Percentiles rank a stretch among this genome's conserved stretches.
These are phyloP conservation scores for Chytriomyces sp. DNA, from an alignment of 192 early-diverging fungal genomes.

Conservation along the genomic window DNA sequence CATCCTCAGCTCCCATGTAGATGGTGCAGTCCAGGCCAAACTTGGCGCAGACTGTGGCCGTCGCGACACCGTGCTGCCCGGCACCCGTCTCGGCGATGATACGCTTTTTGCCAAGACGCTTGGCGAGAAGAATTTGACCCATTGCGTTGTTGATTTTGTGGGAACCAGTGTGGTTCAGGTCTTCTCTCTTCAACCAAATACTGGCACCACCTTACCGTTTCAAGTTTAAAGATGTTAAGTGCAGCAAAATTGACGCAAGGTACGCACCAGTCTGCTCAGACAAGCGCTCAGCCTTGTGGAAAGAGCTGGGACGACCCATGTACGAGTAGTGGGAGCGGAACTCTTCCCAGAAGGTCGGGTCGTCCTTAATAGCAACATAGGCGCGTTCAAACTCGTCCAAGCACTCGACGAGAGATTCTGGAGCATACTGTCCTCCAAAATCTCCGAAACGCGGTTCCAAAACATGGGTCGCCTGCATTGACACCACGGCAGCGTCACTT, in stretches of 20 bases:
- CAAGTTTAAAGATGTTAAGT: not conserved
- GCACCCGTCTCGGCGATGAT: constrained; percentile 99
- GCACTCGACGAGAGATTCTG: constrained; percentile 96
- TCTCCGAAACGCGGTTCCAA: constrained; percentile 85
- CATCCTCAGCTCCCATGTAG: constrained; percentile 98
- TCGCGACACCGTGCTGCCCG: constrained; percentile 97
- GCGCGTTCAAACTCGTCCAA: constrained; percentile 84
- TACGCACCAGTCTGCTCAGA: constrained; percentile 44
- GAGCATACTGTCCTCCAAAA: constrained; percentile 97
- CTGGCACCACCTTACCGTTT: constrained; percentile 71
- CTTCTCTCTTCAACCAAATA: constrained; percentile 99
- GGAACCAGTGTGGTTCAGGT: constrained; percentile 97
- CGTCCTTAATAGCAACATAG: constrained; percentile 76
- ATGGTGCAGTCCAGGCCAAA: constrained; percentile 95
- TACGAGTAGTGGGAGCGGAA: constrained; percentile 88
- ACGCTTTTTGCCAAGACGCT: constrained; percentile 91
- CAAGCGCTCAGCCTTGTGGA: constrained; percentile 87
- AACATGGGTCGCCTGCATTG: constrained; percentile 40
- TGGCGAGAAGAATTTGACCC: constrained; percentile 91
- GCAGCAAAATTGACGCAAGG: not conserved
- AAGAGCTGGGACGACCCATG: constrained; percentile 87
- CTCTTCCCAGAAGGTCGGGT: constrained; percentile 93
- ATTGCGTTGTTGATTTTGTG: constrained; percentile 99
- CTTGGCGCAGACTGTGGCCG: constrained; percentile 97
- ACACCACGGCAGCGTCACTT: not conserved